Percentiles rank a stretch among this genome's conserved stretches.
Conservation (phyloP, 164 flowering plant species). For the Kalanchoe fedtschenkoi region DNA sequence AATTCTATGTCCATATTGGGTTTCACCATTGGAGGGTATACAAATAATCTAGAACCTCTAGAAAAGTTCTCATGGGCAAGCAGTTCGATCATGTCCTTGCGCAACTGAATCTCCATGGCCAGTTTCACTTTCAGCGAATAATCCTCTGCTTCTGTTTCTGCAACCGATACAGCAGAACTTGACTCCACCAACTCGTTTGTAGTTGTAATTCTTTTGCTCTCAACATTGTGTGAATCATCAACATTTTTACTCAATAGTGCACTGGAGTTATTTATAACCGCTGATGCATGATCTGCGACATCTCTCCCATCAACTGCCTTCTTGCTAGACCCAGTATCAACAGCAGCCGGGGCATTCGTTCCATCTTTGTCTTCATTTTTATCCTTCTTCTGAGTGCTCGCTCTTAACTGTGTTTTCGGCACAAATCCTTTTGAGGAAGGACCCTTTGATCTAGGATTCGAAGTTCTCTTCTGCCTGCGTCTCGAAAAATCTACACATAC, state of each 20-base stretch:
- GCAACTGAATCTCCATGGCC: slow-evolving; percentile 35
- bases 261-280: background rate
- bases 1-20: slow-evolving; percentile 67
- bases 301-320: slow-evolving; percentile 17
- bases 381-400: slow-evolving; percentile 40
- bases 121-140: slow-evolving; percentile 19
- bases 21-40: slow-evolving; percentile 55
- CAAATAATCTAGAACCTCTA: slow-evolving; percentile 50
- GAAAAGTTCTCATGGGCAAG: slow-evolving; percentile 51
- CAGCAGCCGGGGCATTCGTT: slow-evolving; percentile 15
- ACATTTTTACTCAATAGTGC: background rate
- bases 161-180: slow-evolving; percentile 7
- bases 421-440: slow-evolving; percentile 43
- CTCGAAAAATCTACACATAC: slow-evolving; percentile 51
- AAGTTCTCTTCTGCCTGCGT: slow-evolving; percentile 44
- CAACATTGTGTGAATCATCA: background rate
- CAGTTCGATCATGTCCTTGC: slow-evolving; percentile 35
- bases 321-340: slow-evolving; percentile 16
- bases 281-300: slow-evolving; percentile 3
- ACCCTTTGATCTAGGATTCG: slow-evolving; percentile 36
- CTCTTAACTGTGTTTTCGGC: slow-evolving; percentile 40
- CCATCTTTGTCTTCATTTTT: slow-evolving; percentile 30
- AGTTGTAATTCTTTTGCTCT: slow-evolving; percentile 11
- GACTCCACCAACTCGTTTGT: slow-evolving; percentile 10
- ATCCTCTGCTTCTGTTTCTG: slow-evolving; percentile 17